Evolutionary conservation across 2,329 filamentous ascomycete genomes (phyloP).

Genomic region (Trematosphaeria pertusa): DNA sequence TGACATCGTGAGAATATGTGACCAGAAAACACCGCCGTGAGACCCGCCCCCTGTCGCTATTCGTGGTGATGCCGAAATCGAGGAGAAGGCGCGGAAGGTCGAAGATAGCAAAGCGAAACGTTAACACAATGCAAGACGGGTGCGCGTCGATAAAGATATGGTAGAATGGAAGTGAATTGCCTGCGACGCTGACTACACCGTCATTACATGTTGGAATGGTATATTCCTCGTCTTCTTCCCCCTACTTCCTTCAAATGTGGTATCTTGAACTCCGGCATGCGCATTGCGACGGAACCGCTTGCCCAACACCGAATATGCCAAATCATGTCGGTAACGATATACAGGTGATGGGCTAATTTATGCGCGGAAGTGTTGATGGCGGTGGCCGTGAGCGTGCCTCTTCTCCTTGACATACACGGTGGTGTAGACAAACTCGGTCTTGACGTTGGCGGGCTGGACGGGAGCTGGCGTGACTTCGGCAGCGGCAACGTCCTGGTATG

Average conservation of each 20-base stretch:
- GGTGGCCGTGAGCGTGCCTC: slow-evolving; percentile 41
- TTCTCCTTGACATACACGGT: slow-evolving; percentile 43
- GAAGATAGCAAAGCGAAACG: slow-evolving; percentile 11
- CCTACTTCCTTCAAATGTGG: slow-evolving; percentile 32
- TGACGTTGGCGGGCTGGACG: slow-evolving; percentile 26
- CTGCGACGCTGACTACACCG: slow-evolving; percentile 48
- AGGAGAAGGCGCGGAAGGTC: background rate
- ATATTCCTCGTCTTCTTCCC: slow-evolving; percentile 29
- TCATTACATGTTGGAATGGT: slow-evolving; percentile 43
- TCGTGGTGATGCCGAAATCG: background rate
- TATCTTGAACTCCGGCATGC: slow-evolving; percentile 33
- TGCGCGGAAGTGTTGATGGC: slow-evolving; percentile 43
- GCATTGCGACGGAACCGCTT: slow-evolving; percentile 27
- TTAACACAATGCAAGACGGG: slow-evolving; percentile 33
- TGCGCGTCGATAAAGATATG: slow-evolving; percentile 29
- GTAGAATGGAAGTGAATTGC: slow-evolving; percentile 40
- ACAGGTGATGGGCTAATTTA: slow-evolving; percentile 24
- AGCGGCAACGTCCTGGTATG: slow-evolving; percentile 24
- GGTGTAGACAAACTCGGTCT: slow-evolving; percentile 41
- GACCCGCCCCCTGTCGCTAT: slow-evolving; percentile 6
- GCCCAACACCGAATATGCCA: slow-evolving; percentile 26
- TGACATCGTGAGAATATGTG: slow-evolving; percentile 17
- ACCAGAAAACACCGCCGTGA: slow-evolving; percentile 1
- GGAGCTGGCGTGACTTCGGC: slow-evolving; percentile 34
- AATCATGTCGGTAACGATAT: slow-evolving; percentile 24